Conservation (phyloP, 2,329 filamentous ascomycete species). For the Teratosphaeria destructans region DNA sequence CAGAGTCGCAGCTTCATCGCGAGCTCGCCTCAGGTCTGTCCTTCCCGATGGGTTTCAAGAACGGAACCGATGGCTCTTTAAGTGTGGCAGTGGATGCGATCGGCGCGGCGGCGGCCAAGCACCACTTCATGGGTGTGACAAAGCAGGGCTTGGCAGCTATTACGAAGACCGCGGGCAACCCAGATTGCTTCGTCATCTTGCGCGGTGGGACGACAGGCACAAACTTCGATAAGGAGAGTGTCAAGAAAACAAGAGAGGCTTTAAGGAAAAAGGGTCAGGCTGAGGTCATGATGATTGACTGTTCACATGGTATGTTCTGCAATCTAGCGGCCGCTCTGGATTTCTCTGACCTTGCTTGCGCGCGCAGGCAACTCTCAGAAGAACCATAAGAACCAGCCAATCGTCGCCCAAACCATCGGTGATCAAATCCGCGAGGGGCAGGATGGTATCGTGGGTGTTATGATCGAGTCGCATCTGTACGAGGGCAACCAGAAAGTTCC, state of each 20-base stretch:
- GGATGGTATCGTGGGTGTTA: slow-evolving; percentile 82
- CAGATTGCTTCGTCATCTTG: slow-evolving; percentile 95
- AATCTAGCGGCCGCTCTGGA: not conserved
- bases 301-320: slow-evolving; percentile 69
- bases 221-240: slow-evolving; percentile 82
- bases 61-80: slow-evolving; percentile 88
- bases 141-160: slow-evolving; percentile 96
- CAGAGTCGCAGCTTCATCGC: slow-evolving; percentile 90
- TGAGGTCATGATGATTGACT: slow-evolving; percentile 94
- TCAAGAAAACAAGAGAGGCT: slow-evolving; percentile 67
- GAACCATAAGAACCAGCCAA: slow-evolving; percentile 93
- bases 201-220: slow-evolving; percentile 84
- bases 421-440: slow-evolving; percentile 84
- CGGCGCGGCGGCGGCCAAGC: slow-evolving; percentile 64
- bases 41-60: slow-evolving; percentile 99
- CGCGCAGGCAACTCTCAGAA: slow-evolving; percentile 81
- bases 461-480: slow-evolving; percentile 98
- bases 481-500: slow-evolving; percentile 74
- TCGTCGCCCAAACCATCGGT: slow-evolving; percentile 70
- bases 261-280: slow-evolving; percentile 74
- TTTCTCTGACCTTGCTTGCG: not conserved
- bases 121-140: slow-evolving; percentile 98
- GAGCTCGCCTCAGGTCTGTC: slow-evolving; percentile 90
- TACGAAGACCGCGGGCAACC: slow-evolving; percentile 83
- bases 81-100: slow-evolving; percentile 93